Evolutionary conservation across 1,284 basidiomycete species (phyloP).

Genomic region (Agaricales sp.): DNA sequence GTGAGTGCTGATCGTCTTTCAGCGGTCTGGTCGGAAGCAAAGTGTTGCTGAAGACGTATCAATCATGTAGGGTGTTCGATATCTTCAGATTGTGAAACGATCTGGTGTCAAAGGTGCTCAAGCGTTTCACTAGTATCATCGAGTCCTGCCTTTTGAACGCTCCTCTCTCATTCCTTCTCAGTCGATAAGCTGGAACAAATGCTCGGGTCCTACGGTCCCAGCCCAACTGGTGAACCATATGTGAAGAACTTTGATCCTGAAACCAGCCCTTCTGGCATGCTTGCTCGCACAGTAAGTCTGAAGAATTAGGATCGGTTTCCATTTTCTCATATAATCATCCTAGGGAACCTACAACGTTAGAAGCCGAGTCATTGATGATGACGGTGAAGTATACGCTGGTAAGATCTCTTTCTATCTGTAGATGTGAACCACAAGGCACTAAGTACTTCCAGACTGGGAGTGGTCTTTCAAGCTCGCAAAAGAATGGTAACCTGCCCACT

Average conservation of each 20-base stretch:
- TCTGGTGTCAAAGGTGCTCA: constrained; percentile 51
- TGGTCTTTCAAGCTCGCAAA: constrained; percentile 78
- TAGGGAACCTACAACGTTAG: constrained; percentile 57
- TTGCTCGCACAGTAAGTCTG: constrained; percentile 59
- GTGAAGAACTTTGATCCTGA: constrained; percentile 67
- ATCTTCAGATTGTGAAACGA: constrained; percentile 79
- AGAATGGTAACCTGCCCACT: constrained; percentile 51
- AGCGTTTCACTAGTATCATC: constrained; percentile 7
- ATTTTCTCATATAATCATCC: no score
- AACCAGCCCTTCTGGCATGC: constrained; percentile 71
- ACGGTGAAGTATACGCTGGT: constrained; percentile 69
- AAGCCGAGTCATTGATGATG: constrained; percentile 79
- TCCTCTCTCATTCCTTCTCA: constrained; percentile 22
- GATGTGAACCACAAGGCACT: constrained; percentile 6
- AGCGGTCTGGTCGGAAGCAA: constrained; percentile 5
- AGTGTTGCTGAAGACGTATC: constrained; percentile 7
- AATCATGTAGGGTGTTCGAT: constrained; percentile 57
- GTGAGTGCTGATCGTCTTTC: constrained; percentile 27
- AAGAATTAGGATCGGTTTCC: no score
- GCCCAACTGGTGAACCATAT: constrained; percentile 48
- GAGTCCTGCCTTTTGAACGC: constrained; percentile 4
- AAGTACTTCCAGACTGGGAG: constrained; percentile 52
- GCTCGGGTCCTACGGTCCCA: constrained; percentile 80
- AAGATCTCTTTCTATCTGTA: constrained; percentile 15
- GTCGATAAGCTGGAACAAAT: constrained; percentile 87